phyloP scores from a whole-genome alignment of 176 grass and related monocot species.

The barley (Hordeum vulgare) region MorexV3_pseudomolecules_assembly NC_058522.1:397164789-397165288 shows the following conservation, averaged over 20 bases:
- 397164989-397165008: slow-evolving; percentile 59
- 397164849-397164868: neutral
- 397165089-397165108: slow-evolving; percentile 51
- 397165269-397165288: slow-evolving; percentile 9
- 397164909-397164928: neutral
- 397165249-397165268: slow-evolving; percentile 6
- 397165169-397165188: slow-evolving; percentile 51
- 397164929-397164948: neutral
- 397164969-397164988: slow-evolving; percentile 42
- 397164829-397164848: neutral
- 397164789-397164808: neutral
- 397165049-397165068: slow-evolving; percentile 50
- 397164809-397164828: neutral
- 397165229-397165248: neutral
- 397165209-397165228: slow-evolving; percentile 78
- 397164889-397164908: neutral
- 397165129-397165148: slow-evolving; percentile 50
- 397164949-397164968: neutral
- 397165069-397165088: slow-evolving; percentile 50
- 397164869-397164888: neutral
- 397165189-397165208: slow-evolving; percentile 47
- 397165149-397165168: slow-evolving; percentile 53
- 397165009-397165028: slow-evolving; percentile 51
- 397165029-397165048: slow-evolving; percentile 54
- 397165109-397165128: slow-evolving; percentile 57